These are phyloP conservation scores for Claviceps sp. DNA, from an alignment of 2,329 filamentous ascomycete genomes.

Conservation along the genomic window DNA sequence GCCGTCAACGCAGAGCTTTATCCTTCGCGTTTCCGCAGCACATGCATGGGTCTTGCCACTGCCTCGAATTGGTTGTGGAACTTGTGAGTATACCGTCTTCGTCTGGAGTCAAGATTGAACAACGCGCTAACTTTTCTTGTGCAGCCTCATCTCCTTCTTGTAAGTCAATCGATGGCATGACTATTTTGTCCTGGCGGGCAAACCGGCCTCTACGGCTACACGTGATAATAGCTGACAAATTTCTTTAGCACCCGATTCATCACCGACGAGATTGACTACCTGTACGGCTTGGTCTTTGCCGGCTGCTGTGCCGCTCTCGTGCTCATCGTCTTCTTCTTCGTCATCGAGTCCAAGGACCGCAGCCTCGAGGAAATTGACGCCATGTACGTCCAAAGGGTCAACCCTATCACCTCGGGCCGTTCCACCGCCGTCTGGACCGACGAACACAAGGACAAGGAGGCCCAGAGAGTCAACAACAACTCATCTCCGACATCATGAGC, in stretches of 20 bases:
- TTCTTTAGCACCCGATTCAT: constrained; percentile 52
- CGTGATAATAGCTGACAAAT: constrained; percentile 10
- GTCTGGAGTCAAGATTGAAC: not conserved
- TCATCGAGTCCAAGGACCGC: constrained; percentile 59
- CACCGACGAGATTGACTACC: constrained; percentile 53
- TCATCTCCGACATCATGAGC: not conserved
- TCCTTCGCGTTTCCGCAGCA: constrained; percentile 40
- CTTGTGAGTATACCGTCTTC: constrained; percentile 28
- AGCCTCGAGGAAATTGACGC: constrained; percentile 65
- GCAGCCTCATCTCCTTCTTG: constrained; percentile 32
- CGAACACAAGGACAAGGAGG: constrained; percentile 3
- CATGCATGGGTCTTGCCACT: constrained; percentile 42
- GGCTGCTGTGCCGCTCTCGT: constrained; percentile 51
- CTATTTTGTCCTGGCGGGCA: too few species aligned
- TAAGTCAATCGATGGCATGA: constrained; percentile 12
- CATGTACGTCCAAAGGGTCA: constrained; percentile 50
- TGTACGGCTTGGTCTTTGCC: constrained; percentile 59
- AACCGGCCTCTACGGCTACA: too few species aligned
- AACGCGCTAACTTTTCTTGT: not conserved
- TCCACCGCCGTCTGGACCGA: constrained; percentile 12
- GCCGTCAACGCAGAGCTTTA: constrained; percentile 51
- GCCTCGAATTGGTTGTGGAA: constrained; percentile 53
- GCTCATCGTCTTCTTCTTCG: constrained; percentile 59
- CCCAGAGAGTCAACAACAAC: constrained; percentile 2
- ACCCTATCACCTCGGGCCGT: constrained; percentile 30